Conservation (phyloP, 2,329 filamentous ascomycete species). For the Xylaria sp. region DNA sequence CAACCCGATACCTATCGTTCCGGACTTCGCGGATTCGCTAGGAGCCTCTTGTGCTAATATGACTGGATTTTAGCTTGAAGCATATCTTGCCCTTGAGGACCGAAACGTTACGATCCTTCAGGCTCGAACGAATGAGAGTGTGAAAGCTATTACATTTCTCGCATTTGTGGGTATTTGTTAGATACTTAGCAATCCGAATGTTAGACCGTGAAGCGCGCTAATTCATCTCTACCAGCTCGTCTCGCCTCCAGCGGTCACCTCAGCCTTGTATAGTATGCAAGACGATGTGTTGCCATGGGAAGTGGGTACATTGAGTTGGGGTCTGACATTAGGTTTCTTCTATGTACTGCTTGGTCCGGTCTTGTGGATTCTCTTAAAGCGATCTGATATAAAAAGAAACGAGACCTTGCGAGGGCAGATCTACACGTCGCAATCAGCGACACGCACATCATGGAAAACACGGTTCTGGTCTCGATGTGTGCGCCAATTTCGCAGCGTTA, state of each 20-base stretch:
- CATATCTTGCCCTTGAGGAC: constrained; percentile 27
- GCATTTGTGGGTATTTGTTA: constrained; percentile 23
- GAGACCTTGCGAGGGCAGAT: constrained; percentile 4
- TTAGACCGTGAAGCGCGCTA: neutral
- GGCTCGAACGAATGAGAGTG: constrained; percentile 29
- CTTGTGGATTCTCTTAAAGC: constrained; percentile 9
- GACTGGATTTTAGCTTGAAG: constrained; percentile 24
- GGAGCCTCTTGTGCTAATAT: neutral
- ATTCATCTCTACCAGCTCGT: constrained; percentile 10
- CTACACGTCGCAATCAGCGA: neutral
- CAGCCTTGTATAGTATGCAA: constrained; percentile 28
- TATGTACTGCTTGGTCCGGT: constrained; percentile 14
- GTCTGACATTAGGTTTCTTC: constrained; percentile 14
- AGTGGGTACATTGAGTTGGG: constrained; percentile 14
- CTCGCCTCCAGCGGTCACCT: constrained; percentile 22
- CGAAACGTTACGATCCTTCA: constrained; percentile 30
- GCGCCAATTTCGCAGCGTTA: neutral
- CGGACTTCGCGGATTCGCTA: neutral
- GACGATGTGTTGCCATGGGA: constrained; percentile 11
- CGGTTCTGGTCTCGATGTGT: neutral
- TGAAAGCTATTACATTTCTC: constrained; percentile 28
- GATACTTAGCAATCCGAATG: neutral
- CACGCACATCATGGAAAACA: neutral
- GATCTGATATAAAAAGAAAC: constrained; percentile 15
- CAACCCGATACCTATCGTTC: neutral